Conservation (phyloP, 2,329 filamentous ascomycete genomes). For the Beauveria sp. region DNA sequence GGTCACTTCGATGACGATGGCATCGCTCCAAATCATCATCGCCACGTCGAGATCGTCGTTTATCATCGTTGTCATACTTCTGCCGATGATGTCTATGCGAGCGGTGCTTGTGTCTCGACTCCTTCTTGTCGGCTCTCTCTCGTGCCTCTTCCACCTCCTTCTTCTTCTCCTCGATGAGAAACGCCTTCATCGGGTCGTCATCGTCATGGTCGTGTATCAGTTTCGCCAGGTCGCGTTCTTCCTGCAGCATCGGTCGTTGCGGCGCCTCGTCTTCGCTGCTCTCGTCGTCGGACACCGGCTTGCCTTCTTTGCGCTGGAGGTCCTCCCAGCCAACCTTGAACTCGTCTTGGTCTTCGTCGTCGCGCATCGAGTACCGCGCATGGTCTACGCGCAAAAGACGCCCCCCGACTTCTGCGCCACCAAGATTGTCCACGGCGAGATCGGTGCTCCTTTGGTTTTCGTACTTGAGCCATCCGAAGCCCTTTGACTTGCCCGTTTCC, state of each 20-base stretch:
- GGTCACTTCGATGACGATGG: constrained; percentile 15
- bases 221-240: constrained; percentile 71
- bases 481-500: constrained; percentile 89
- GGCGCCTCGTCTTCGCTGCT: constrained; percentile 35
- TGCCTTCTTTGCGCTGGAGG: constrained; percentile 45
- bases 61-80: constrained; percentile 21
- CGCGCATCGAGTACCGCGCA: constrained; percentile 79
- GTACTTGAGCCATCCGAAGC: constrained; percentile 96
- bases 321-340: constrained; percentile 53
- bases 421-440: constrained; percentile 90
- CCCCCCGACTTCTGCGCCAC: constrained; percentile 76
- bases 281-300: constrained; percentile 35
- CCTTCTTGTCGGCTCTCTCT: constrained; percentile 43
- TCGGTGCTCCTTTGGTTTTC: constrained; percentile 96
- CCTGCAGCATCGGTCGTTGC: constrained; percentile 60
- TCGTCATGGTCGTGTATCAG: constrained; percentile 79
- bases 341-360: constrained; percentile 63
- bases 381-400: constrained; percentile 84
- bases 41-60: constrained; percentile 13
- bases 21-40: background rate
- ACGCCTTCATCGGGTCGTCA: constrained; percentile 95
- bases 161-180: constrained; percentile 82
- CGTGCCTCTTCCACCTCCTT: constrained; percentile 70
- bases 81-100: constrained; percentile 41
- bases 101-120: constrained; percentile 39